Evolutionary conservation across 768 basidiomycete species (phyloP).

Genomic region (Suillus subluteus): DNA sequence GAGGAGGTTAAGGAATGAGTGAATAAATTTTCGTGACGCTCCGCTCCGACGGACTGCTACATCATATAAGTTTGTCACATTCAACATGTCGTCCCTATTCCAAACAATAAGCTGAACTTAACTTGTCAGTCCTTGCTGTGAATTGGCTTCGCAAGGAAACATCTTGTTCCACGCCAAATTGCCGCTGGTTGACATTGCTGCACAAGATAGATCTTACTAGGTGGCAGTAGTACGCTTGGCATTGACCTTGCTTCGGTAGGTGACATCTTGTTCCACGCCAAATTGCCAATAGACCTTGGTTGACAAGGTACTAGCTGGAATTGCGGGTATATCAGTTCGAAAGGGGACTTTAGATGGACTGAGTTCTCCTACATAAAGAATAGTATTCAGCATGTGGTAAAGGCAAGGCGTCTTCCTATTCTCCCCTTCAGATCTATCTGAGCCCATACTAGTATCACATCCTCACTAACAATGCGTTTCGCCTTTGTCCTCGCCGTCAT

Average conservation of each 20-base stretch:
- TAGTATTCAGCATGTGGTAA: neutral
- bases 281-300: neutral
- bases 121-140: neutral
- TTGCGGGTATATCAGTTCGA: neutral
- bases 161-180: neutral
- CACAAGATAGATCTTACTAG: neutral
- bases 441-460: neutral
- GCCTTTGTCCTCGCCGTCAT: neutral
- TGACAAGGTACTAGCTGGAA: neutral
- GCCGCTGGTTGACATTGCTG: neutral
- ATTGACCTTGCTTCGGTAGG: neutral
- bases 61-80: too few species aligned
- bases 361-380: neutral
- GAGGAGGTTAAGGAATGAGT: too few species aligned
- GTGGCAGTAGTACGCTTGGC: neutral
- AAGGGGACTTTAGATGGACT: neutral
- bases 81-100: too few species aligned
- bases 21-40: too few species aligned
- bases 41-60: too few species aligned
- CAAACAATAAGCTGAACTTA: neutral
- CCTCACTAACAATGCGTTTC: neutral
- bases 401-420: neutral
- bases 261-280: neutral
- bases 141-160: neutral
- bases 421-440: neutral